These are phyloP conservation scores for Xylaria sp. DNA, from an alignment of 2,329 filamentous ascomycete species.

Conservation along the genomic window DNA sequence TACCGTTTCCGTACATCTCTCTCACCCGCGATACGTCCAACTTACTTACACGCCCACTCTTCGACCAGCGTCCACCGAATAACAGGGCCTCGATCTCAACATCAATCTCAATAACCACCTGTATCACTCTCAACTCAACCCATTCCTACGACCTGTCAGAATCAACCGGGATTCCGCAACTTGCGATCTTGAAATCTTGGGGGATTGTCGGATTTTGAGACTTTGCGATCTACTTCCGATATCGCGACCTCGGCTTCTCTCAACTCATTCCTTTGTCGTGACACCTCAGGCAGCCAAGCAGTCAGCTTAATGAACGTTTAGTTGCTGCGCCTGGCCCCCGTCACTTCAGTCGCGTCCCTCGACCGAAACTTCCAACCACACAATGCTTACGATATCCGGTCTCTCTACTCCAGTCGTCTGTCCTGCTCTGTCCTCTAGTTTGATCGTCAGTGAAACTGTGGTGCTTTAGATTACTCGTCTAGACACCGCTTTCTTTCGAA, in stretches of 20 bases:
- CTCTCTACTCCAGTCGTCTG: slow-evolving; percentile 56
- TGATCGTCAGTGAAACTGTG: slow-evolving; percentile 51
- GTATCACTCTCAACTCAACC: neutral
- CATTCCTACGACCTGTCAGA: too few relatives aligned
- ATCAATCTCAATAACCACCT: neutral
- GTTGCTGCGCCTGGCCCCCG: slow-evolving; percentile 34
- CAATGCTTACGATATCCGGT: slow-evolving; percentile 52
- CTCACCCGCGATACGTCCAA: neutral
- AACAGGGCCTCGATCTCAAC: slow-evolving; percentile 10
- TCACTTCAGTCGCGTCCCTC: slow-evolving; percentile 30
- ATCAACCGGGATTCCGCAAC: neutral
- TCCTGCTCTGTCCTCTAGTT: slow-evolving; percentile 56
- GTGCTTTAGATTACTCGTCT: slow-evolving; percentile 38
- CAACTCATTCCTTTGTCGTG: slow-evolving; percentile 15
- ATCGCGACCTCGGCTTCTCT: neutral
- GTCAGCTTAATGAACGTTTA: slow-evolving; percentile 31
- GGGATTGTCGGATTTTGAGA: neutral
- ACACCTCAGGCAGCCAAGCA: slow-evolving; percentile 25
- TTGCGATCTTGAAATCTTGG: neutral
- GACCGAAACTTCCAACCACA: slow-evolving; percentile 35
- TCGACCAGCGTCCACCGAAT: slow-evolving; percentile 2
- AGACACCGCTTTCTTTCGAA: slow-evolving; percentile 42
- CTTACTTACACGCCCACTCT: slow-evolving; percentile 1
- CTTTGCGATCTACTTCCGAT: neutral
- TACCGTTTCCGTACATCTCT: neutral